phyloP scores from a whole-genome alignment of 148 eudicot species.

The Chenopodium album region DNA sequence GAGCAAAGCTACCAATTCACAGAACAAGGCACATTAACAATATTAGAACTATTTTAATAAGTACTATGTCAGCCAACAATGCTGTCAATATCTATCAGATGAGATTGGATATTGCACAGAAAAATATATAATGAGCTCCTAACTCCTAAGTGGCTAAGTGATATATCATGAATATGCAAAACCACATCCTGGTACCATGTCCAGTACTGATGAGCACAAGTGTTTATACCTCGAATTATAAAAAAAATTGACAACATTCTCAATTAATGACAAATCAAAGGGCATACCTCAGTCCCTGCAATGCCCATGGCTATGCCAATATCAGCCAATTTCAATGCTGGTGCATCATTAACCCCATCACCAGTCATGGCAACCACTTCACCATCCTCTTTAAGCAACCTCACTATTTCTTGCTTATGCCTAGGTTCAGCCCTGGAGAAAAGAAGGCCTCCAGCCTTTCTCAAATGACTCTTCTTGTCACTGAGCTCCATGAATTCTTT shows the following conservation, averaged over 20 bases:
- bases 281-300: conserved; percentile 70
- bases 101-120: background rate
- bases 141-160: background rate
- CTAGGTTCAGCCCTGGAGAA: conserved; percentile 81
- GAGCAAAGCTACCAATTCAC: background rate
- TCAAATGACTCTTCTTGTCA: conserved; percentile 46
- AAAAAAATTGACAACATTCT: background rate
- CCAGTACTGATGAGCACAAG: background rate
- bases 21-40: background rate
- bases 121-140: background rate
- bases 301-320: conserved; percentile 85
- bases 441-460: conserved; percentile 52
- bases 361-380: conserved; percentile 89
- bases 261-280: background rate
- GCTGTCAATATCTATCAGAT: background rate
- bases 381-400: conserved; percentile 67
- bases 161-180: background rate
- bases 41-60: background rate
- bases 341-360: conserved; percentile 81
- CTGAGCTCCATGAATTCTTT: conserved; percentile 52
- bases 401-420: conserved; percentile 77
- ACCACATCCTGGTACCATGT: background rate
- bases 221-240: background rate
- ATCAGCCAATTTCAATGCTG: conserved; percentile 72
- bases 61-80: background rate